These are phyloP conservation scores for Orbilia oligospora DNA, from an alignment of 2,329 filamentous ascomycete species.

Conservation along the genomic window DNA sequence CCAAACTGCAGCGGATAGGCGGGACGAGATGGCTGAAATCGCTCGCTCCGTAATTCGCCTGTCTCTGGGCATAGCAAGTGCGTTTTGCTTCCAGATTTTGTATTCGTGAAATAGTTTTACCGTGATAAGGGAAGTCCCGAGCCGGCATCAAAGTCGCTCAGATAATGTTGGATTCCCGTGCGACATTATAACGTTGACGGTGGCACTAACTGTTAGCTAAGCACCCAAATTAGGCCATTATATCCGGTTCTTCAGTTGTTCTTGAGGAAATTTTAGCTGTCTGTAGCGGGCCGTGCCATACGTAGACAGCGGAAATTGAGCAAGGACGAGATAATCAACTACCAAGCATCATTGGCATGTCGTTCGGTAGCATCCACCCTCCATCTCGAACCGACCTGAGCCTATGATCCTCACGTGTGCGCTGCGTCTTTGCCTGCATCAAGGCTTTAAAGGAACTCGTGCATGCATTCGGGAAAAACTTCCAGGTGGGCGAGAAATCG, in stretches of 20 bases:
- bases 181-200: slow-evolving; percentile 36
- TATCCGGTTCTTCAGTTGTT: slow-evolving; percentile 5
- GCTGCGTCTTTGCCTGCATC: slow-evolving; percentile 26
- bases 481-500: slow-evolving; percentile 10
- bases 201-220: slow-evolving; percentile 10
- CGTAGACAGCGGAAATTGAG: background rate
- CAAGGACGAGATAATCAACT: slow-evolving; percentile 9
- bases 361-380: slow-evolving; percentile 45
- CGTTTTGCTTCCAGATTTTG: slow-evolving; percentile 20
- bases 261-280: background rate
- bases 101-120: slow-evolving; percentile 14
- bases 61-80: slow-evolving; percentile 21
- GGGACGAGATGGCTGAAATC: slow-evolving; percentile 60
- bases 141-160: slow-evolving; percentile 41
- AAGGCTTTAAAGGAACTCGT: slow-evolving; percentile 11
- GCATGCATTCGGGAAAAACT: slow-evolving; percentile 37
- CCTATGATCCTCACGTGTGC: slow-evolving; percentile 21
- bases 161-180: slow-evolving; percentile 1
- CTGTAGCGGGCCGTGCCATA: background rate
- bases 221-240: background rate
- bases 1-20: slow-evolving; percentile 50
- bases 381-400: slow-evolving; percentile 6
- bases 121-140: slow-evolving; percentile 24
- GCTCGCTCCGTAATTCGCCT: slow-evolving; percentile 40
- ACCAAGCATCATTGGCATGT: background rate